Base-by-base conservation (phyloP, 2,329 filamentous ascomycete genomes). In the Exophiala sideris region DNA sequence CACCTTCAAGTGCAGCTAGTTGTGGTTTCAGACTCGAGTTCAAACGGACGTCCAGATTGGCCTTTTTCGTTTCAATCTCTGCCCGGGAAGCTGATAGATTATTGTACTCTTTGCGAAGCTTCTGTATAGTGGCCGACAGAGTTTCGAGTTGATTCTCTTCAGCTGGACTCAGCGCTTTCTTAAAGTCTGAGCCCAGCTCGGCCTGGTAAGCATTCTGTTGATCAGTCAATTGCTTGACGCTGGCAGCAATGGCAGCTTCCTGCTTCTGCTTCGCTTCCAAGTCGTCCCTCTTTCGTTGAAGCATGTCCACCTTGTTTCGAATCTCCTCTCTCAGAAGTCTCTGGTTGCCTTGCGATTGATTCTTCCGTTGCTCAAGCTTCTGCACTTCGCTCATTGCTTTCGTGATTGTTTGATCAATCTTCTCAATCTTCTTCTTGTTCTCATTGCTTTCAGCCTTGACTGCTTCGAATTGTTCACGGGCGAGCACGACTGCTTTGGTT, bases 331-430 rank as follows among this genome's bases (percentile, higher is more conserved):
- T 83, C 61, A 96, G 76, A 0, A 91, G 89, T 24, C 88, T 88
- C 63, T 91, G 92, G 58, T 89, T 88, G 58, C 86, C 84, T 51
- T 96, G 89, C 55, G 91, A 81, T 66, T 91, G 88, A 32, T 84
- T 80, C 60, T 88, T 79, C 66, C 84, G 83, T 67, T 94, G 89
- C 66, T 94, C 87, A 10, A 89, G 76, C 71, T 92, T 95, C 64
- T 91, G 87, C 42, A 92, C 73, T 54, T 92, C 87, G 49, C 90
- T 88, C 66, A 90, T 83, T n/a, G 91, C 89, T 48, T 79, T 82
- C 1, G 91, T 97, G 61, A 97, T 89, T 65, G 94, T 84, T 67
- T 97, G 92, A 60, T 95, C 89, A 63, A 95, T 85, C 56, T 79
- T 77, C 62, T 95, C 87, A 49, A 95, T 80, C 64, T 90, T 81